Base-by-base conservation (phyloP, 306 rosid species). In the Acacia melanoxylon region DNA sequence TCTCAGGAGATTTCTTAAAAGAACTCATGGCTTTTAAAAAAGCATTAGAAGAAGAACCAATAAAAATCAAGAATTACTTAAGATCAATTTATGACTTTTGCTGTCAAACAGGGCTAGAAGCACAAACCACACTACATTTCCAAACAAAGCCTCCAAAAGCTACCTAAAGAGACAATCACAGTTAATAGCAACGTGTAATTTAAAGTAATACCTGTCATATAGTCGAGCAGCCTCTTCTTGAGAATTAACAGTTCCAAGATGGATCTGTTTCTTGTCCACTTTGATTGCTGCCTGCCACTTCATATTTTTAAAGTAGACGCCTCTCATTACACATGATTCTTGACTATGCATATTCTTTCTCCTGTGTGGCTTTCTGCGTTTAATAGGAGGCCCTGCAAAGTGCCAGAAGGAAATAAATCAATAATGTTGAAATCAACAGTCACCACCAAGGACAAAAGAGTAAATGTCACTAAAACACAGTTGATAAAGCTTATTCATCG, bases 251-350 rank as follows among this genome's bases (percentile, higher is more conserved):
- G 98, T 95, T 27, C 99, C 98, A 69, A 95, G 86, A 85, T 95
- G 99, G 68, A 95, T 95, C 89, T 93, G 99, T 88, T 93, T 95
- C 90, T 95, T 95, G 87, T 93, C 98, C 24, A 95, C 99, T 81
- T 95, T 95, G 44, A 95, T 95, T 6, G 99, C 98, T 25, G 99
- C 98, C 66, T 95, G 98, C 99, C 99, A 95, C 86, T 93, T 95
- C 98, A 95, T 92, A 82, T 95, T 93, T 72, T 92, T 95, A 84
- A 89, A 95, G 82, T 95, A 93, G 65, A 95, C 99, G 27, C 98
- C 98, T 84, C 98, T 93, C 98, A 92, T 93, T 49, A 87, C 40
- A 79, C 93, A 91, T 3, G 87, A 85, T 72, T 95, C 98, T 86
- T 92, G 94, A 85, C 91, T 91, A 52, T 87, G 98, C 68, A 83